These are phyloP conservation scores for Candida parachauliodes DNA, from an alignment of 805 yeast genomes.

Conservation along the genomic window DNA sequence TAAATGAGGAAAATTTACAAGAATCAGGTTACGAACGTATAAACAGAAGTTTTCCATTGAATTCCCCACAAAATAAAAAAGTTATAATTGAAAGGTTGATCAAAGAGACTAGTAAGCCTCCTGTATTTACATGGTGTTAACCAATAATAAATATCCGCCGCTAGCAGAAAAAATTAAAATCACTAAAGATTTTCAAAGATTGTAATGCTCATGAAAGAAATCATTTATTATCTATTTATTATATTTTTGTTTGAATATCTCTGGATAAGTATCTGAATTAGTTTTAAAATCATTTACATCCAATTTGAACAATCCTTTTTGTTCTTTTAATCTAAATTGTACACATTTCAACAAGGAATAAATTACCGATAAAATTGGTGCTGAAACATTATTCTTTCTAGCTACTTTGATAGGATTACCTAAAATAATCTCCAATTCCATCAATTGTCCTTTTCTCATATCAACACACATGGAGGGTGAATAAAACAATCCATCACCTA, in stretches of 20 bases:
- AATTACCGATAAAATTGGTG: slow-evolving; percentile 59
- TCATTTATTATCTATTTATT: background rate
- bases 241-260: slow-evolving; percentile 10
- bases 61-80: slow-evolving; percentile 12
- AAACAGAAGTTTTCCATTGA: slow-evolving; percentile 15
- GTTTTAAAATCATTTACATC: slow-evolving; percentile 11
- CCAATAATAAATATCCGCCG: background rate
- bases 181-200: too few relatives aligned
- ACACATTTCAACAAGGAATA: slow-evolving; percentile 57
- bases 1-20: slow-evolving; percentile 6
- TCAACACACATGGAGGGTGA: slow-evolving; percentile 42
- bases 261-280: slow-evolving; percentile 10
- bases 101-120: slow-evolving; percentile 51
- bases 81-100: slow-evolving; percentile 62
- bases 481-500: slow-evolving; percentile 42
- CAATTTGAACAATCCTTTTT: slow-evolving; percentile 32
- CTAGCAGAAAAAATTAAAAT: too few relatives aligned
- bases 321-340: slow-evolving; percentile 62
- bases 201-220: too few relatives aligned
- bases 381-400: slow-evolving; percentile 30
- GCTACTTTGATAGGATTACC: slow-evolving; percentile 42
- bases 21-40: slow-evolving; percentile 12
- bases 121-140: slow-evolving; percentile 67
- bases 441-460: slow-evolving; percentile 30
- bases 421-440: slow-evolving; percentile 38